Evolutionary conservation across 768 basidiomycete genomes (phyloP), one percentile per base, ranked within the genome.

Genomic region (Kondoa subrosea): DNA sequence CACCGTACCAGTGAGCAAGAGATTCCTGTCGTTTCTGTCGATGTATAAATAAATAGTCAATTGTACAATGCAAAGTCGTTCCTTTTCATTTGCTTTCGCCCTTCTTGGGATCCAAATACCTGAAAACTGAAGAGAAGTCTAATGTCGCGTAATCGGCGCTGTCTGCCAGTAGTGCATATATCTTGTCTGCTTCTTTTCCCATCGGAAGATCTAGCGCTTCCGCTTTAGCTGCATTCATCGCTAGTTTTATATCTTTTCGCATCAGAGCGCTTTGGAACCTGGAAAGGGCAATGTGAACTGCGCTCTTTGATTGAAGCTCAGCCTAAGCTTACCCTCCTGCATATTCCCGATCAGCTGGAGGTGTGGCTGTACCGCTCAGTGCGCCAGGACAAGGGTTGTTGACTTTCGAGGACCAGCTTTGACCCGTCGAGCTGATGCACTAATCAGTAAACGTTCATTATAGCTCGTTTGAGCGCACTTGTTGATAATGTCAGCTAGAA

Each of bases 351-450:
- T 88, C 87, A 73, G 88, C 90, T 0, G 90, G 90, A 29, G 61
- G 27, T 3, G 3, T 27, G 3, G 89, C 86, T 25, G 84, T 83
- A 76, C 40, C 40, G 40, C 40, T 21, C 21, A 90, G 77, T 17
- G 89, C 84, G 25, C 81, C 81, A 4, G 85, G 88, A 27, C 89
- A 89, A 3, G 90, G 90, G 73, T 92, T 92, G 79, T 92, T 93
- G 40, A 87, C 26, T 59, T 73, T 72, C 27, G 67, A 70, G 14
- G 74, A 57, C 73, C 74, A 75, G 66, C 73, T 70, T 29, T 64
- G 56, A 8, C 74, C 74, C 1, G 73, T 75, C 66, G 34, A 59
- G 57, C 70, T 90, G 58, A 59, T n/a, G n/a, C n/a, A 50, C 21
- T 8, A 8, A 8, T 50, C 40, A 8, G 8, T 21, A 50, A 21